These are phyloP conservation scores for Metschnikowia lunata DNA, from an alignment of 805 yeast genomes.

Conservation along the genomic window DNA sequence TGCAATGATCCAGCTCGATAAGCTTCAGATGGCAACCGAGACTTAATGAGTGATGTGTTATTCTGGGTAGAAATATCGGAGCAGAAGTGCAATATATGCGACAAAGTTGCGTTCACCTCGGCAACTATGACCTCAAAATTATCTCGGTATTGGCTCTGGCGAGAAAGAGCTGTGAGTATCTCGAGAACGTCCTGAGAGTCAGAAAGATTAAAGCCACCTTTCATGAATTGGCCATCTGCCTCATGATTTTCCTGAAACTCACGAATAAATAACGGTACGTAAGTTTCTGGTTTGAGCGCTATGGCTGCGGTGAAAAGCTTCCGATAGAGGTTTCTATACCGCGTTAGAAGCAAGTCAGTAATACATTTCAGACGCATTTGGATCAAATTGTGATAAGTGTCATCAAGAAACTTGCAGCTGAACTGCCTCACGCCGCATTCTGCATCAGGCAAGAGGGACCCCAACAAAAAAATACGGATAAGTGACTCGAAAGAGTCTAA, in stretches of 20 bases:
- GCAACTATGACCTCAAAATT: constrained; percentile 24
- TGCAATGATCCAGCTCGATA: not conserved
- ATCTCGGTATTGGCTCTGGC: constrained; percentile 18
- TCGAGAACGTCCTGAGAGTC: constrained; percentile 22
- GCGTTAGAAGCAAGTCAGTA: constrained; percentile 3
- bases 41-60: not conserved
- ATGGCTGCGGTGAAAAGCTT: constrained; percentile 34
- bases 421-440: constrained; percentile 23
- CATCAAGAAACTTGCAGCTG: constrained; percentile 28
- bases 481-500: constrained; percentile 34
- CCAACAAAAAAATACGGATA: constrained; percentile 33
- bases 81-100: constrained; percentile 7
- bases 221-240: not conserved
- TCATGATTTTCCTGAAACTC: constrained; percentile 18
- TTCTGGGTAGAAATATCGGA: constrained; percentile 1
- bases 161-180: constrained; percentile 29
- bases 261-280: constrained; percentile 21
- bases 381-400: constrained; percentile 24
- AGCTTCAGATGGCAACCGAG: not conserved
- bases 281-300: constrained; percentile 30
- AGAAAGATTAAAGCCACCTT: not conserved
- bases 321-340: constrained; percentile 4
- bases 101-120: constrained; percentile 22
- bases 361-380: constrained; percentile 11
- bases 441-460: constrained; percentile 25